A percentile compares a stretch with the other conserved stretches of the same genome.
phyloP scores from a whole-genome alignment of 495 filamentous ascomycete genomes.

The Parmelia sp. region DNA sequence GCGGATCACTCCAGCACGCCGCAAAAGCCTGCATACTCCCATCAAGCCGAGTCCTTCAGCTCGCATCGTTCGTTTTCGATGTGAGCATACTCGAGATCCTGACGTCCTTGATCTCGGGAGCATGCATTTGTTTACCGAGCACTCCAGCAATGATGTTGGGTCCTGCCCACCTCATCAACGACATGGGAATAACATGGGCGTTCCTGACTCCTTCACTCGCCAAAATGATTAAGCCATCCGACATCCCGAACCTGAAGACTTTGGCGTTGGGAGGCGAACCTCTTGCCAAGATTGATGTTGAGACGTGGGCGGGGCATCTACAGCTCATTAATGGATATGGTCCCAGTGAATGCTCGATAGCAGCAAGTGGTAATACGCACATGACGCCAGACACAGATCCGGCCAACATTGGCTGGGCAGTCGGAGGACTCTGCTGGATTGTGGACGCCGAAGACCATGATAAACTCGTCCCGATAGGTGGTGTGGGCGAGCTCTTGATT shows the following conservation, averaged over 20 bases:
- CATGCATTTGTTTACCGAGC: conserved; percentile 44
- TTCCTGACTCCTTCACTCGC: conserved; percentile 49
- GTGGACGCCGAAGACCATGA: conserved; percentile 49
- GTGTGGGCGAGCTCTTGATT: conserved; percentile 55
- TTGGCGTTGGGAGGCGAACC: conserved; percentile 50
- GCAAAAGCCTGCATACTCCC: background rate
- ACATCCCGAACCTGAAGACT: conserved; percentile 41
- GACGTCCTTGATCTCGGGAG: conserved; percentile 42
- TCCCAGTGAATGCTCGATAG: conserved; percentile 35
- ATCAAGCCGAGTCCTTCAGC: conserved; percentile 42
- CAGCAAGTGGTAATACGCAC: conserved; percentile 20
- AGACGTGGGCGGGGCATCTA: background rate
- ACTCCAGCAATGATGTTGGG: conserved; percentile 41
- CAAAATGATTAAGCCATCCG: conserved; percentile 38
- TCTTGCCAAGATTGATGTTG: conserved; percentile 36
- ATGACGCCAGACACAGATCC: conserved; percentile 21
- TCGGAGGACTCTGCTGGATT: conserved; percentile 44
- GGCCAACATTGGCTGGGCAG: conserved; percentile 28
- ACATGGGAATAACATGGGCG: conserved; percentile 42
- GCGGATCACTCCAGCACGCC: background rate
- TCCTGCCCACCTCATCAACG: conserved; percentile 44
- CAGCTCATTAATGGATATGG: conserved; percentile 33
- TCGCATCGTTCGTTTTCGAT: conserved; percentile 48
- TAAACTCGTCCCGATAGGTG: conserved; percentile 49
- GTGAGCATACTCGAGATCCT: conserved; percentile 47